Base-by-base conservation (phyloP, 2,329 filamentous ascomycete species). In the Penicillium capsulatum region DNA sequence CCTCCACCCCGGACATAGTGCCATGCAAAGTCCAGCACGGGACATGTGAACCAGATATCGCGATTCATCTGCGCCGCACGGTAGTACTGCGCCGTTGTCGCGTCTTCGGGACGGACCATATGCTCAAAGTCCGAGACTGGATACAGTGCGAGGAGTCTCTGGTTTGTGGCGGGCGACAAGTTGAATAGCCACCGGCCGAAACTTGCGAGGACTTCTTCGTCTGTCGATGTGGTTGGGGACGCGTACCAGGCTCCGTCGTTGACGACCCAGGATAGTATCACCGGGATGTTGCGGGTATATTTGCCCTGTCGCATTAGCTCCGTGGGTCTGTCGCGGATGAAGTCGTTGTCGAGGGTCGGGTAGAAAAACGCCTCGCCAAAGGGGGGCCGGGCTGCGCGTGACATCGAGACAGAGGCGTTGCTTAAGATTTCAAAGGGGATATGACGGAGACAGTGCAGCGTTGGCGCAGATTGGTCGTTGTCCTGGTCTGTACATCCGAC, bases 41-140 rank as follows among this genome's bases (percentile, higher is more conserved):
- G 57, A 17, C 58, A 63, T 2, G 56, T 57, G 24, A 65, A 61
- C 57, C 54, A 63, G 17, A 64, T 42, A 32, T 64, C 57, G 2
- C 55, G 52, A 36, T 46, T 59, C 27, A 63, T 47, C 22, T 61
- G 60, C 8, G 61, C 58, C n/a, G 61, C 59, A 20, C 58, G 59
- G 35, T 60, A 62, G 42, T 59, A 62, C 33, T 65, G 55, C 11
- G 56, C 38, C 3, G 59, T 55, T 5, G 57, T 55, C 33, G 8
- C 34, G 11, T 36, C 28, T n/a, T 29, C 26, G 3, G 31, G 20
- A 3, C 31, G 36, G 7, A 41, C 31, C 43, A 49, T 47, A 22
- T 45, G 39, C 3, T 40, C 20, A 13, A 55, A 40, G 1, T 54
- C 48, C 36, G 44, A 43, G 3, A 48, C 17, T 2, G 48, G 47